Evolutionary conservation across 2,329 filamentous ascomycete genomes (phyloP), one percentile per base, ranked within the genome.

Genomic region (Chaetomium sp.): DNA sequence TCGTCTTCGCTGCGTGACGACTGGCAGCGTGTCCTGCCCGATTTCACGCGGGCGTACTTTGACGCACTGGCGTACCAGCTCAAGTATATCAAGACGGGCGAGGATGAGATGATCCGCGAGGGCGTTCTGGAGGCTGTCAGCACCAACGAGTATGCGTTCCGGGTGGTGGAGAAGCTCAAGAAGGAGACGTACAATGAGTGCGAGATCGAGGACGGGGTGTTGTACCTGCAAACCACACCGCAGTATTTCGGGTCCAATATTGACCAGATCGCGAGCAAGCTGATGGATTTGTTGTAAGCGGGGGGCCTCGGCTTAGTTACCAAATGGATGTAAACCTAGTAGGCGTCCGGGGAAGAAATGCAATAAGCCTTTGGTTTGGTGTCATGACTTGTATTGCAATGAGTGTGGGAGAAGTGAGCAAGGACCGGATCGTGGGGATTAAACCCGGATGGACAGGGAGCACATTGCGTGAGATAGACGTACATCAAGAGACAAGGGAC

Each of bases 41-140:
- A 49, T 19, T 71, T 72, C 44, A 67, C 71, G 6, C 44, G 65
- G 3, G 53, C 61, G 27, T 82, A 81, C 67, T 78, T 76, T 53
- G 69, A 76, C 50, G 72, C 66, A 1, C 64, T 80, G n/a, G 66
- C 65, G 35, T 68, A 65, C 46, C 68, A 71, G 52, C 71, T 80
- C 49, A 64, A 72, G 57, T 68, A 67, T 48, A 65, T 75, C 52
- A 77, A 78, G 59, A 77, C 79, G 56, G 71, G 66, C 34, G 66
- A 71, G 52, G 77, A 81, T 57, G 77, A 79, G 0, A 68, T 79
- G 65, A 65, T 79, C 34, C 71, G 70, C 54, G 77, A 79, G 64
- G 77, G 72, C 4, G 71, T 80, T 60, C 64, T 74, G 14, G 77
- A 81, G 59, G 73, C 67, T 3, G 64, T 79, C n/a, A 68, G 71